These are phyloP conservation scores for Pythium grandisporangium DNA, from an alignment of 352 stramenopile genomes.

Conservation along the genomic window DNA sequence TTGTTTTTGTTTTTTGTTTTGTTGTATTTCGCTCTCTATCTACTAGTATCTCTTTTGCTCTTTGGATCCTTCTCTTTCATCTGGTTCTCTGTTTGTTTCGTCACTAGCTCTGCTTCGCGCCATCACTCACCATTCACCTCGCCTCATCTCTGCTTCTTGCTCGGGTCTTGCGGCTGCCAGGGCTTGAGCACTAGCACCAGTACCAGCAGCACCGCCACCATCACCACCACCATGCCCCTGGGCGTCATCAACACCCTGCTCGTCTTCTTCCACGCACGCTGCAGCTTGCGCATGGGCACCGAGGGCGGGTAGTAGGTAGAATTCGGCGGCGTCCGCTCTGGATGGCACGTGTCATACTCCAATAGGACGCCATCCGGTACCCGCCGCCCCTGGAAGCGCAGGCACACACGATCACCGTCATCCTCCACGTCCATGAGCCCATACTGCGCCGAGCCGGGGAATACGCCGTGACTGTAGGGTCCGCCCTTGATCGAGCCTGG, in stretches of 20 bases:
- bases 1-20: no score
- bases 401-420: conserved; percentile 50
- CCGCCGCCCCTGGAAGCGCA: conserved; percentile 63
- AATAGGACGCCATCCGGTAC: conserved; percentile 44
- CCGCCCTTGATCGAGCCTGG: conserved; percentile 81
- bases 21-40: no score
- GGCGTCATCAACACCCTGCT: not conserved
- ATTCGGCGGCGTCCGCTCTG: conserved; percentile 44
- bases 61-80: no score
- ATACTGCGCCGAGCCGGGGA: conserved; percentile 73
- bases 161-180: no score
- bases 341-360: conserved; percentile 70
- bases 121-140: no score
- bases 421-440: conserved; percentile 75
- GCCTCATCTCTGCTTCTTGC: no score
- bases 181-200: no score
- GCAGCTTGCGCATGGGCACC: conserved; percentile 41
- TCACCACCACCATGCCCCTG: not conserved
- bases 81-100: no score
- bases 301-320: conserved; percentile 52
- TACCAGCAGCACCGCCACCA: not conserved
- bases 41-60: no score
- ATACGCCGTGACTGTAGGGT: conserved; percentile 79
- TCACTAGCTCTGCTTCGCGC: no score
- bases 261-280: conserved; percentile 50